phyloP scores from a whole-genome alignment of 169 alveolate genomes.

The Plasmodium ovale region DNA sequence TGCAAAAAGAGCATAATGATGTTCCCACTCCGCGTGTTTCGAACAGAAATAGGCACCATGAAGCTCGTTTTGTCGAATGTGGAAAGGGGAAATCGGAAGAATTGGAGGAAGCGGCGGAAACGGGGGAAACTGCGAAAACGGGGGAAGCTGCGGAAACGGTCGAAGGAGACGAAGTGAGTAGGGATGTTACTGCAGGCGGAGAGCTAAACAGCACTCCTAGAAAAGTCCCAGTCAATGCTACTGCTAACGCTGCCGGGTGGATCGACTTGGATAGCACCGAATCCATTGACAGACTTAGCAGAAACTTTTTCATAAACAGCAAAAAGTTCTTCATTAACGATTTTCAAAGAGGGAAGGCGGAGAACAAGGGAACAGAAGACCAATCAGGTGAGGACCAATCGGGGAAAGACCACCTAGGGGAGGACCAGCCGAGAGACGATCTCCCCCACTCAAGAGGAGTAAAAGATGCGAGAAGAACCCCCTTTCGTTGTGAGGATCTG shows the following conservation, averaged over 20 bases:
- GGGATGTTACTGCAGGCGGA: not conserved
- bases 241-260: not conserved
- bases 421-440: not conserved
- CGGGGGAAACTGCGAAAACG: not conserved
- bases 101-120: not conserved
- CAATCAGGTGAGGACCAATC: not conserved
- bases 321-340: conserved; percentile 47
- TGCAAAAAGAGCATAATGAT: not conserved
- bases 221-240: not conserved
- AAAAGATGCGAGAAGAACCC: too few relatives aligned
- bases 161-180: not conserved
- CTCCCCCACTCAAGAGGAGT: not conserved
- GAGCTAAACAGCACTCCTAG: not conserved
- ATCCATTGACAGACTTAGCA: conserved; percentile 52
- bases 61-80: not conserved
- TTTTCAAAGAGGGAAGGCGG: conserved; percentile 1
- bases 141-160: too few relatives aligned
- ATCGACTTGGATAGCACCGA: conserved; percentile 33
- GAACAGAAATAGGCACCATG: not conserved
- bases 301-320: conserved; percentile 69
- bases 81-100: not conserved
- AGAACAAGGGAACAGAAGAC: not conserved
- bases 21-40: not conserved
- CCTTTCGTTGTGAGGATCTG: not conserved
- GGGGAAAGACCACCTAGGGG: not conserved